Evolutionary conservation across 1,284 basidiomycete genomes (phyloP).

Genomic region (Cerioporus squamosus): DNA sequence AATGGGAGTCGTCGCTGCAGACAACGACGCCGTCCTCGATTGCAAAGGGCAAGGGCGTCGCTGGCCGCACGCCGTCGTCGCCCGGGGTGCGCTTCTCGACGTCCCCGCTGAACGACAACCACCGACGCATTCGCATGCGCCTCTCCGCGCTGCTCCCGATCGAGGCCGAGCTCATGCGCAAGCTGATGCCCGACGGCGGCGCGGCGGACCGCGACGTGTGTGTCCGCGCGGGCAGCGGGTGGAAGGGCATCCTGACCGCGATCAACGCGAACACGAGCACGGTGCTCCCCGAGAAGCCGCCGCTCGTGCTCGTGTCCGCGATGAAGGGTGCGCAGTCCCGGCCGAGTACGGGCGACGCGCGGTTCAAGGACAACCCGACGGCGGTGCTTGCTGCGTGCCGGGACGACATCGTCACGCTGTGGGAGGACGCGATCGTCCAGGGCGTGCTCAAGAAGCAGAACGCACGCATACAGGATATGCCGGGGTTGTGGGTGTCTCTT

Average conservation of each 20-base stretch:
- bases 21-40: slow-evolving; percentile 21
- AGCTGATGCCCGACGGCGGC: slow-evolving; percentile 42
- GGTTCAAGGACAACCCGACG: slow-evolving; percentile 29
- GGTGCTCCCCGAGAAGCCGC: slow-evolving; percentile 9
- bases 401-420: slow-evolving; percentile 54
- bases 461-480: slow-evolving; percentile 55
- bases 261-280: slow-evolving; percentile 24
- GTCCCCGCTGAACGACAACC: slow-evolving; percentile 38
- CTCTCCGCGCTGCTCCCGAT: slow-evolving; percentile 64
- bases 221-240: slow-evolving; percentile 60
- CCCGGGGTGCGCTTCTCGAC: slow-evolving; percentile 28
- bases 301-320: slow-evolving; percentile 14
- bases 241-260: slow-evolving; percentile 47
- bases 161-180: slow-evolving; percentile 53
- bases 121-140: slow-evolving; percentile 52
- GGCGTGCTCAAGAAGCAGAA: slow-evolving; percentile 49
- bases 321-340: slow-evolving; percentile 16
- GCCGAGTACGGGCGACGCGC: slow-evolving; percentile 23
- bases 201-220: slow-evolving; percentile 44
- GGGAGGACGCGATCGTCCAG: slow-evolving; percentile 58
- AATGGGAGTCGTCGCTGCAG: slow-evolving; percentile 44
- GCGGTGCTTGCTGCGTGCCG: slow-evolving; percentile 32
- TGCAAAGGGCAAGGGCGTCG: slow-evolving; percentile 28
- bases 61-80: slow-evolving; percentile 20
- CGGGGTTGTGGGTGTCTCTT: slow-evolving; percentile 57